phyloP scores from a whole-genome alignment of 2,329 filamentous ascomycete species.

The Cladosporium cucumerinum region DNA sequence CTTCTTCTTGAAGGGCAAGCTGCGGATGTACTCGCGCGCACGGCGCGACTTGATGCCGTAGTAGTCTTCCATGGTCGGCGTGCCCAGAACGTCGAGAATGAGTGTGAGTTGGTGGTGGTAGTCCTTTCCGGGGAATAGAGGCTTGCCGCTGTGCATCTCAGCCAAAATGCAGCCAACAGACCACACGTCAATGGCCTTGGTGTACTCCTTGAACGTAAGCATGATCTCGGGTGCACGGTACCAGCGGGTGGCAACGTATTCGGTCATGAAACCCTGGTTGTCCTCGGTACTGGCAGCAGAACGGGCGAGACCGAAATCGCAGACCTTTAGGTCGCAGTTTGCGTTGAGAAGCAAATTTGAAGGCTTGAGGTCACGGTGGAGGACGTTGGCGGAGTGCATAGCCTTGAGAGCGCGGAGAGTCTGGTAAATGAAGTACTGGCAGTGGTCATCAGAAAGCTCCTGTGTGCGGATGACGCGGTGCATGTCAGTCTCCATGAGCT shows the following conservation, averaged over 20 bases:
- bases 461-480: constrained; percentile 98
- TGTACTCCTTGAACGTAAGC: constrained; percentile 99
- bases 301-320: constrained; percentile 89
- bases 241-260: constrained; percentile 99
- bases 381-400: constrained; percentile 98
- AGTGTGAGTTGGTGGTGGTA: constrained; percentile 98
- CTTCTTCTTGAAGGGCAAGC: constrained; percentile 99
- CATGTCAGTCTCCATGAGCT: constrained; percentile 99
- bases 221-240: constrained; percentile 99
- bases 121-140: constrained; percentile 96
- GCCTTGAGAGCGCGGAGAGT: constrained; percentile 95
- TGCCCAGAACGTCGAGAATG: constrained; percentile 94
- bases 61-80: constrained; percentile 99
- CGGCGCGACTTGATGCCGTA: constrained; percentile 99
- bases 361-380: constrained; percentile 95
- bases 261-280: constrained; percentile 99
- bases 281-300: constrained; percentile 97
- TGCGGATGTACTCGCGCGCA: constrained; percentile 96
- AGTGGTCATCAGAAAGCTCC: constrained; percentile 97
- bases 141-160: constrained; percentile 98
- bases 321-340: constrained; percentile 98
- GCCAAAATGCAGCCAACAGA: constrained; percentile 97
- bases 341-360: constrained; percentile 96
- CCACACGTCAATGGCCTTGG: constrained; percentile 99
- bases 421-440: constrained; percentile 99